phyloP scores from a whole-genome alignment of 1,284 basidiomycete genomes.

The Irpex sp. region DNA sequence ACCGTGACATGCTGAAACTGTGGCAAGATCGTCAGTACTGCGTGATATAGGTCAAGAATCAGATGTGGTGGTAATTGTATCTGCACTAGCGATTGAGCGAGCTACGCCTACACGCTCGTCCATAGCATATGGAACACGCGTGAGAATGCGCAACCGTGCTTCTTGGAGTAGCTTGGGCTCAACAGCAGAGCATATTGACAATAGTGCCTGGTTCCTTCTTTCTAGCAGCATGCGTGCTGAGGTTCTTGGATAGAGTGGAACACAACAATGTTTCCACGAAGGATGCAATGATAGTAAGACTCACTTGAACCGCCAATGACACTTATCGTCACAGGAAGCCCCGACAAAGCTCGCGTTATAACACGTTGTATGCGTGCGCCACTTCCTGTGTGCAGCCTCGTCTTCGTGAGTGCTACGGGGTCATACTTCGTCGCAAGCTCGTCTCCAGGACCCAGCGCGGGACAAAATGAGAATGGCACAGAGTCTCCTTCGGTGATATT shows the following conservation, averaged over 20 bases:
- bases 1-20: slow-evolving; percentile 91
- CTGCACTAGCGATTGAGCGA: neutral
- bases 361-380: slow-evolving; percentile 83
- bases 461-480: slow-evolving; percentile 85
- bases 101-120: neutral
- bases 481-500: slow-evolving; percentile 49
- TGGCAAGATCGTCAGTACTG: slow-evolving; percentile 1
- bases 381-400: slow-evolving; percentile 76
- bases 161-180: neutral
- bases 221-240: neutral
- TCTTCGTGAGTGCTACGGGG: slow-evolving; percentile 71
- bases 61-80: neutral
- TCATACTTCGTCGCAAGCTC: slow-evolving; percentile 77
- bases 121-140: neutral
- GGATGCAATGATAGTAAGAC: slow-evolving; percentile 25
- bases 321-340: slow-evolving; percentile 86
- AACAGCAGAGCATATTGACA: neutral
- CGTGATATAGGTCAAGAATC: too few relatives aligned
- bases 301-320: slow-evolving; percentile 85
- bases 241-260: too few relatives aligned
- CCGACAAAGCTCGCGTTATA: slow-evolving; percentile 80
- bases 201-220: neutral
- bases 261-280: neutral
- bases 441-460: slow-evolving; percentile 81
- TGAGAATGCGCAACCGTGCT: neutral